These are phyloP conservation scores for Brettanomyces bruxellensis DNA, from an alignment of 805 yeast genomes.

Conservation along the genomic window DNA sequence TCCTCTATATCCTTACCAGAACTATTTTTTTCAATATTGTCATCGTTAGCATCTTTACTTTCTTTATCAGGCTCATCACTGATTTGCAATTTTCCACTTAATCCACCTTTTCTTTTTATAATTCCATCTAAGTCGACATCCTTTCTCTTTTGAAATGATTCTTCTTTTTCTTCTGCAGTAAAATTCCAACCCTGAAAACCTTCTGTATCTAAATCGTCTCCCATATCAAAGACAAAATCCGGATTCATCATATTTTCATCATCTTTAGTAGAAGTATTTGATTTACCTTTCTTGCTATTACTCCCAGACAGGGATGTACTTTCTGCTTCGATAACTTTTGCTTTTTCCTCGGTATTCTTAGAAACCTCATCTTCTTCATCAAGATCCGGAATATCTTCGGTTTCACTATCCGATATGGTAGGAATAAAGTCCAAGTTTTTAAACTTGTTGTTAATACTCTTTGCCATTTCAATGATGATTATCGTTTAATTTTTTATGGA, in stretches of 20 bases:
- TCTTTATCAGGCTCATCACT: slow-evolving; percentile 21
- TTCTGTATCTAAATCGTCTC: slow-evolving; percentile 23
- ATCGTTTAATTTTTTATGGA: too few relatives aligned
- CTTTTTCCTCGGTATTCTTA: slow-evolving; percentile 19
- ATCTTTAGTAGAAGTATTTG: slow-evolving; percentile 5
- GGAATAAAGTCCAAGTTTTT: slow-evolving; percentile 45
- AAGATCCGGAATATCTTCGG: slow-evolving; percentile 37
- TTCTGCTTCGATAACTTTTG: neutral
- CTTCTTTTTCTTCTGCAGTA: slow-evolving; percentile 34
- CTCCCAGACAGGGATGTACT: slow-evolving; percentile 15
- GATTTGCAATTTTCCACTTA: slow-evolving; percentile 17
- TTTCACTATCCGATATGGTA: slow-evolving; percentile 73
- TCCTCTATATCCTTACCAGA: slow-evolving; percentile 16
- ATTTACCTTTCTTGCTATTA: slow-evolving; percentile 24
- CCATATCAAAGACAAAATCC: slow-evolving; percentile 60
- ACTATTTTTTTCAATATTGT: slow-evolving; percentile 27
- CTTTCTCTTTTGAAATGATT: slow-evolving; percentile 24
- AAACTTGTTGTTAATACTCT: too few relatives aligned
- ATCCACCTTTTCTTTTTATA: slow-evolving; percentile 78
- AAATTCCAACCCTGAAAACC: slow-evolving; percentile 82
- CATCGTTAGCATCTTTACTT: slow-evolving; percentile 27
- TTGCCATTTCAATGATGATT: too few relatives aligned
- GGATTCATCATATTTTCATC: slow-evolving; percentile 42
- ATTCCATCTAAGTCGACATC: slow-evolving; percentile 85
- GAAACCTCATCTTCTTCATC: slow-evolving; percentile 26